These are phyloP conservation scores for Saccharomycopsis olivae DNA, from an alignment of 805 yeast genomes.

Conservation along the genomic window DNA sequence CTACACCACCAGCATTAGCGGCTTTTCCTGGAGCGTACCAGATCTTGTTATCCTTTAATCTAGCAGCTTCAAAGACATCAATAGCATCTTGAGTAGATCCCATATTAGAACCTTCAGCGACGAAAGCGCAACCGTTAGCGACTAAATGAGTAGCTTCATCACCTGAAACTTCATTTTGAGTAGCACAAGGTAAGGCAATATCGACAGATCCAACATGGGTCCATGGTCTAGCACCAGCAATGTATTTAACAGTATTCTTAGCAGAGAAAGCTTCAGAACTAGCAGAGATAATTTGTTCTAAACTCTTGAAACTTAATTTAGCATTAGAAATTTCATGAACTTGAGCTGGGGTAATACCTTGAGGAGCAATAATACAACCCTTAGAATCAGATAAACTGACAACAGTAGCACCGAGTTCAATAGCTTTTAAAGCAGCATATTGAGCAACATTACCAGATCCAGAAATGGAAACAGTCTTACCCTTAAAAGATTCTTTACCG, in stretches of 20 bases:
- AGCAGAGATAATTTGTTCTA: conserved; percentile 55
- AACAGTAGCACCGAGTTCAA: conserved; percentile 93
- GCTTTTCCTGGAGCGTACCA: conserved; percentile 99
- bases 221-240: conserved; percentile 97
- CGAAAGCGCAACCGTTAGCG: conserved; percentile 81
- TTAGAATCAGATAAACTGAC: conserved; percentile 91
- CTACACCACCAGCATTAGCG: conserved; percentile 99
- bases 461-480: conserved; percentile 92
- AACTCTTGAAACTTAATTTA: conserved; percentile 65
- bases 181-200: conserved; percentile 95
- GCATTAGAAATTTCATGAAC: conserved; percentile 65
- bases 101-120: conserved; percentile 99
- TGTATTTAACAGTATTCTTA: conserved; percentile 56
- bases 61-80: conserved; percentile 81
- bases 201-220: conserved; percentile 81
- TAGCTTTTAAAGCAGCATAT: conserved; percentile 94
- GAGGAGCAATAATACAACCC: conserved; percentile 68
- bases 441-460: conserved; percentile 99
- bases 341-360: conserved; percentile 81
- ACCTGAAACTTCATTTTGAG: conserved; percentile 96
- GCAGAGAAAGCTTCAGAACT: conserved; percentile 33
- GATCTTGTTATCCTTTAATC: conserved; percentile 46
- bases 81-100: conserved; percentile 98
- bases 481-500: conserved; percentile 83
- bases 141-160: conserved; percentile 93